Evolutionary conservation across 352 stramenopile genomes (phyloP).

Genomic region (Globisporangium barbulae): DNA sequence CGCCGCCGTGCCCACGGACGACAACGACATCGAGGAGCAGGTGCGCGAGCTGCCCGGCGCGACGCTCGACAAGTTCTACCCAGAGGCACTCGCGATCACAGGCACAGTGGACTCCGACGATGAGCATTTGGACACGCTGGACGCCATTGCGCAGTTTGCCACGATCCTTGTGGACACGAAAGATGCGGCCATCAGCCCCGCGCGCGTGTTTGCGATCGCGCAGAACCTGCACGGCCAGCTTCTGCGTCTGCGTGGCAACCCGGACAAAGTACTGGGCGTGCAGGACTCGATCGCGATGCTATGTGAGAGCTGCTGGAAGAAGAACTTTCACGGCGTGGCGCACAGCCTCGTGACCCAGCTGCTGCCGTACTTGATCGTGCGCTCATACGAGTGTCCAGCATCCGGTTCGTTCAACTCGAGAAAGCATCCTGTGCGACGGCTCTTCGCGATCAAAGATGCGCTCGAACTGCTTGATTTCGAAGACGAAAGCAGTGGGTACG

Average conservation of each 20-base stretch:
- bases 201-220: conserved; percentile 53
- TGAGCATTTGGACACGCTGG: conserved; percentile 31
- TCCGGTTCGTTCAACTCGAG: conserved; percentile 57
- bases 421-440: conserved; percentile 67
- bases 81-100: conserved; percentile 30
- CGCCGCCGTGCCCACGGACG: conserved; percentile 12
- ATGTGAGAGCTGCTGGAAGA: conserved; percentile 75
- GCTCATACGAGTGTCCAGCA: conserved; percentile 61
- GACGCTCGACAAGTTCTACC: conserved; percentile 52
- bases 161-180: conserved; percentile 57
- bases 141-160: conserved; percentile 52
- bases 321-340: conserved; percentile 50
- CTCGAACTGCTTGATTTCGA: conserved; percentile 80
- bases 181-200: conserved; percentile 44
- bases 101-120: conserved; percentile 11
- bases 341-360: conserved; percentile 81
- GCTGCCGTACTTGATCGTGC: conserved; percentile 81
- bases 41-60: conserved; percentile 45
- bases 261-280: conserved; percentile 29
- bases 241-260: conserved; percentile 46
- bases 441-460: conserved; percentile 76
- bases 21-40: conserved; percentile 42
- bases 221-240: conserved; percentile 70
- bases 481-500: conserved; percentile 70
- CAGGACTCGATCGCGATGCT: conserved; percentile 74